These are phyloP conservation scores for Leccinum boreale DNA, from an alignment of 768 basidiomycete genomes.

Conservation along the genomic window DNA sequence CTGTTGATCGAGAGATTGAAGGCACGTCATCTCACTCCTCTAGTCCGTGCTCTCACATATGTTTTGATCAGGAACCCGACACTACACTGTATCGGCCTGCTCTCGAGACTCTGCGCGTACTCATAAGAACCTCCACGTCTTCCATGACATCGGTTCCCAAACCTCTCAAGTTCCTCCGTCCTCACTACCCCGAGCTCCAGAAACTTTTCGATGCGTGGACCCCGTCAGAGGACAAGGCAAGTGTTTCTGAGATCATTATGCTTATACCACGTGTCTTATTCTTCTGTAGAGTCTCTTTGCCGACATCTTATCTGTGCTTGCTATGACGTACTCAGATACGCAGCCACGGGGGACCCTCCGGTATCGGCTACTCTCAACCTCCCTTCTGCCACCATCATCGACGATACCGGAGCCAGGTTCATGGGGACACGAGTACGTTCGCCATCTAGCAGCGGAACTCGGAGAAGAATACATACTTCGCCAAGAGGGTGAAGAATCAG, in stretches of 20 bases:
- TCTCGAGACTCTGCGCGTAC: constrained; percentile 86
- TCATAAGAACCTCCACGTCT: constrained; percentile 94
- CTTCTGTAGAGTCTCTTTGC: constrained; percentile 79
- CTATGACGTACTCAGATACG: constrained; percentile 99
- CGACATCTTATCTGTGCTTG: constrained; percentile 95
- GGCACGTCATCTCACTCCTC: constrained; percentile 42
- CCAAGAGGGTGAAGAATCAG: constrained; percentile 48
- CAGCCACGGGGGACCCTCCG: constrained; percentile 93
- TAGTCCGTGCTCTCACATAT: constrained; percentile 12
- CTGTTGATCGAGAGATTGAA: constrained; percentile 94
- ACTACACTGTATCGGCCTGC: constrained; percentile 83
- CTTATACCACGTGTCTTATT: not conserved
- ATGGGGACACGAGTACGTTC: constrained; percentile 99
- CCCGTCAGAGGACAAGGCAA: constrained; percentile 66
- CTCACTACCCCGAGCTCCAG: constrained; percentile 87
- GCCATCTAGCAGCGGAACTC: constrained; percentile 93
- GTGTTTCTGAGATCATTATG: not conserved
- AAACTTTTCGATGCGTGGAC: constrained; percentile 80
- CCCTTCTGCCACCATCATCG: constrained; percentile 60
- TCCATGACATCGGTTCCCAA: constrained; percentile 99
- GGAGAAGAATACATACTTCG: constrained; percentile 85
- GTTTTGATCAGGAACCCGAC: constrained; percentile 71
- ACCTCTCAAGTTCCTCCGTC: constrained; percentile 95
- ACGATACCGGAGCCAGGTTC: constrained; percentile 85
- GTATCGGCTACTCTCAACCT: constrained; percentile 83